Evolutionary conservation across 2,329 filamentous ascomycete genomes (phyloP).

Genomic region (Claviceps sp.): DNA sequence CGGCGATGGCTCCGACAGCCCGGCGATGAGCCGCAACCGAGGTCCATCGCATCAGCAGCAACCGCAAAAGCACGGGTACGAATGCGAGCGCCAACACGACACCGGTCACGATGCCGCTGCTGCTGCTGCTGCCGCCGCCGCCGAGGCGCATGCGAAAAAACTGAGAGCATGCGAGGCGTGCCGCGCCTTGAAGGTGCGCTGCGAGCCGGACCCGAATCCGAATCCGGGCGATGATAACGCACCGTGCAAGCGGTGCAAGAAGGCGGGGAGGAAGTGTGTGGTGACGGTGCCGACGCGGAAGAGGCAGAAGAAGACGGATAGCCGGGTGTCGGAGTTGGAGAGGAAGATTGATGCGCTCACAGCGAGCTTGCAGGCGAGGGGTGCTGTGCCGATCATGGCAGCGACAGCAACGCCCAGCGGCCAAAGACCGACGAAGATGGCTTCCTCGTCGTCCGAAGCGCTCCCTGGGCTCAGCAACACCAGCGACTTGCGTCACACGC

Average conservation of each 20-base stretch:
- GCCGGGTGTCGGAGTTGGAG: slow-evolving; percentile 76
- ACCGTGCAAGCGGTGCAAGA: slow-evolving; percentile 63
- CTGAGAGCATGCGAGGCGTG: slow-evolving; percentile 64
- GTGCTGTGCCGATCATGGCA: slow-evolving; percentile 4
- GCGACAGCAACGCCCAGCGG: neutral
- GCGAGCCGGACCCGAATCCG: slow-evolving; percentile 67
- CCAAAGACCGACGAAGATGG: neutral
- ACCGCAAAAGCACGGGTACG: slow-evolving; percentile 9
- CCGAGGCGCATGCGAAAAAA: slow-evolving; percentile 42
- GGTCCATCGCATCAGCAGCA: slow-evolving; percentile 4
- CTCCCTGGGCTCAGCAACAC: neutral
- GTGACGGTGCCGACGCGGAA: slow-evolving; percentile 65
- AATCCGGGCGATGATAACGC: slow-evolving; percentile 48
- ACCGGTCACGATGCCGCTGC: slow-evolving; percentile 10
- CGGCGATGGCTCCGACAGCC: slow-evolving; percentile 9
- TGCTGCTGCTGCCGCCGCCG: slow-evolving; percentile 11
- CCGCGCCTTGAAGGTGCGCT: slow-evolving; percentile 68
- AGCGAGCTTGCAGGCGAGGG: slow-evolving; percentile 54
- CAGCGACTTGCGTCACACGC: neutral
- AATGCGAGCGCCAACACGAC: neutral
- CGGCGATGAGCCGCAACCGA: neutral
- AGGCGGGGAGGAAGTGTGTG: slow-evolving; percentile 64
- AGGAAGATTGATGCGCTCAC: slow-evolving; percentile 86
- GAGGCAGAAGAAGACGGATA: slow-evolving; percentile 85
- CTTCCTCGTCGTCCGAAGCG: neutral